Evolutionary conservation across 208 protist genomes (phyloP), one percentile per base, ranked within the genome.

Genomic region (Crithidia fasciculata): DNA sequence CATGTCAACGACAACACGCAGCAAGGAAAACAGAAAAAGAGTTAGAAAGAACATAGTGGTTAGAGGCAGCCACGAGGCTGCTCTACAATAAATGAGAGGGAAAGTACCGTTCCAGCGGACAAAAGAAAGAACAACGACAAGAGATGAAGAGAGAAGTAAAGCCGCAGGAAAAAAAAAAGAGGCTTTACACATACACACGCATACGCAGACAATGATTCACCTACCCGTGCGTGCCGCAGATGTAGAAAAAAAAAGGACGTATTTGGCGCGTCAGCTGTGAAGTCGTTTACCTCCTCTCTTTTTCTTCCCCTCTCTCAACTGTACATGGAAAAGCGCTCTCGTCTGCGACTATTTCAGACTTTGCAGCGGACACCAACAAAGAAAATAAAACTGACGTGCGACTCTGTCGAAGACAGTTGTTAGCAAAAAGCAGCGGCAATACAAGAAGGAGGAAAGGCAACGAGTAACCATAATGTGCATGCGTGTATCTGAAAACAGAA

Each of bases 71-170:
- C 28, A 28, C 28, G 28, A 28, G 28, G 28, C 28, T 28, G 1
- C 28, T 28, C 28, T 28, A 28, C 28, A 0, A 2, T 55, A 55
- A 55, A 55, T 28, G 28, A 28, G 28, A 28, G 28, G 28, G 28
- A 28, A 28, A 28, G 28, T 28, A 28, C 28, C 16, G 7, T 19
- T 37, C 10, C 41, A 52, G 36, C 13, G 3, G 36, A 18, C 3
- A 19, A 69, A 41, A 41, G 63, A 47, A 69, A 55, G 6, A 67
- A 50, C 62, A 55, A 50, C 40, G 56, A 67, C 7, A 61, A 69
- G 62, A 54, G 47, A 68, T 19, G 74, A 59, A 6, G 43, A 56
- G 3, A 63, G 45, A 15, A 37, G 64, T 40, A 59, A 65, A 44
- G 28, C 28, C 28, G 28, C 28, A 39, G 3, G 12, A 58, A 58